These are phyloP conservation scores for Microsporum audouinii DNA, from an alignment of 2,329 filamentous ascomycete species.

Conservation along the genomic window DNA sequence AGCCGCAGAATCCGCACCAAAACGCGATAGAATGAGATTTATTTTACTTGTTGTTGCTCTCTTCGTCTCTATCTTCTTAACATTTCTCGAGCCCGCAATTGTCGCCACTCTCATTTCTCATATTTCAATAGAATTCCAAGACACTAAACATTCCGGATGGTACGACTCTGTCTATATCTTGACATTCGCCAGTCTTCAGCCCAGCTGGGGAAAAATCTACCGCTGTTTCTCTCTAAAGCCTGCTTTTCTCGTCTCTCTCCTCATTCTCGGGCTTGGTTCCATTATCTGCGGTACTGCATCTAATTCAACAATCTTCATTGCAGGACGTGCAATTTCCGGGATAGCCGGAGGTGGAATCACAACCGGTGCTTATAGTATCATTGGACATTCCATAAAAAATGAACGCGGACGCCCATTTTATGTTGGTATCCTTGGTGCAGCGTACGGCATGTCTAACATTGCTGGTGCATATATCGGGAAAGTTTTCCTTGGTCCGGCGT, in stretches of 20 bases:
- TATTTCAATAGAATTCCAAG: constrained; percentile 38
- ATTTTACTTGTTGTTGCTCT: neutral
- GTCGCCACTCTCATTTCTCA: constrained; percentile 37
- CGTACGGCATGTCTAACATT: constrained; percentile 31
- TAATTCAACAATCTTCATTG: constrained; percentile 27
- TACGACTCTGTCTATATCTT: constrained; percentile 36
- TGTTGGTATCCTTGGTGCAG: constrained; percentile 25
- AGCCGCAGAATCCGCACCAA: neutral
- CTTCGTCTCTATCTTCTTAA: neutral
- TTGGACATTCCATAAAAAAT: constrained; percentile 25
- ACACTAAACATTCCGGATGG: constrained; percentile 37
- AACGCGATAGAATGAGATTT: neutral
- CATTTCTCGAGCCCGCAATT: constrained; percentile 20
- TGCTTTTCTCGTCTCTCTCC: constrained; percentile 28
- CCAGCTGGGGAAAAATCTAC: constrained; percentile 36
- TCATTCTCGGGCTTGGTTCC: constrained; percentile 34
- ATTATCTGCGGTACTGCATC: constrained; percentile 28
- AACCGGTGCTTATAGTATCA: constrained; percentile 26
- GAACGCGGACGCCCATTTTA: constrained; percentile 21
- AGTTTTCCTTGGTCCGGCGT: constrained; percentile 7
- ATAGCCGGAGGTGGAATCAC: constrained; percentile 28
- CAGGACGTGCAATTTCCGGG: constrained; percentile 29
- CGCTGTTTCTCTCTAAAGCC: constrained; percentile 33
- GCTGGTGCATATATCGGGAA: constrained; percentile 19
- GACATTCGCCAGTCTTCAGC: constrained; percentile 31